These are phyloP conservation scores for Trichoderma simmonsii DNA, from an alignment of 2,329 filamentous ascomycete genomes.

Conservation along the genomic window DNA sequence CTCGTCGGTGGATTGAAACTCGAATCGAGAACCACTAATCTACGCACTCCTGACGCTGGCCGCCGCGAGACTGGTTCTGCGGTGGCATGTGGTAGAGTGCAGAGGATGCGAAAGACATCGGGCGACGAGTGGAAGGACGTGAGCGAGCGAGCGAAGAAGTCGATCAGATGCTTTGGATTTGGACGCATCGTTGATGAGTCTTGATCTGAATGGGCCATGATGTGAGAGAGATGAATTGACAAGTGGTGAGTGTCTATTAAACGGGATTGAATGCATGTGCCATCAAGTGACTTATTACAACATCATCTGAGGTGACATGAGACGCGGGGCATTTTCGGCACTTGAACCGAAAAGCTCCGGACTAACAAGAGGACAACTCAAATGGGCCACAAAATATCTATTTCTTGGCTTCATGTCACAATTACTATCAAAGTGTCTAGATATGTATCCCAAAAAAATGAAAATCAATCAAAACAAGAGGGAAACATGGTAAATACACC, in stretches of 20 bases:
- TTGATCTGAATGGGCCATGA: not conserved
- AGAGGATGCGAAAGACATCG: slow-evolving; percentile 45
- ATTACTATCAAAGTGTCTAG: not conserved
- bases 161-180: slow-evolving; percentile 31
- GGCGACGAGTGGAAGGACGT: slow-evolving; percentile 42
- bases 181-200: slow-evolving; percentile 11
- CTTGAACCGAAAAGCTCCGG: not conserved
- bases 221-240: not conserved
- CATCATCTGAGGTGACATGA: slow-evolving; percentile 4
- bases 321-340: slow-evolving; percentile 13
- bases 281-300: not conserved
- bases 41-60: slow-evolving; percentile 14
- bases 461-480: not conserved
- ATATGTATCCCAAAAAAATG: not conserved
- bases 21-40: slow-evolving; percentile 60
- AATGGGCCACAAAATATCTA: not conserved
- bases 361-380: not conserved
- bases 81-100: slow-evolving; percentile 34
- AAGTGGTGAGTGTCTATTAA: not conserved
- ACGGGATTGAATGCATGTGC: not conserved
- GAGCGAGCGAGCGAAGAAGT: slow-evolving; percentile 45
- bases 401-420: not conserved
- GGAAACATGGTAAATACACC: not conserved
- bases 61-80: not conserved
- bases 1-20: slow-evolving; percentile 66